Percentiles rank a stretch among this genome's conserved stretches.
Evolutionary conservation across 192 early-diverging fungal species (phyloP).

Genomic region (Linderina pennispora): DNA sequence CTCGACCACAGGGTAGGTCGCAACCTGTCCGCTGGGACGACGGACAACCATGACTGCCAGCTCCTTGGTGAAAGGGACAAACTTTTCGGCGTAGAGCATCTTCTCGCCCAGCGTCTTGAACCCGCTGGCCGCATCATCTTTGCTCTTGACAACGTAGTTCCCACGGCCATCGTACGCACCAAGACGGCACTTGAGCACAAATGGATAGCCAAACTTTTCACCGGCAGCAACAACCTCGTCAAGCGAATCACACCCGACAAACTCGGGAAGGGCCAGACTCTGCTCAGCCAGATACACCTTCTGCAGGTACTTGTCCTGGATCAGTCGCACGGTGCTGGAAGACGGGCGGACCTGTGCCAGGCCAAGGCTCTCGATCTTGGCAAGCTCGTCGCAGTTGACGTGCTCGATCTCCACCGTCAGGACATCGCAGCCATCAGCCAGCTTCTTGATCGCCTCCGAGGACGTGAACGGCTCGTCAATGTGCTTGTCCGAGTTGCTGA

Average conservation of each 20-base stretch:
- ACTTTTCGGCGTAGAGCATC: slow-evolving; percentile 91
- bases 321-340: slow-evolving; percentile 74
- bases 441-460: slow-evolving; percentile 61
- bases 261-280: slow-evolving; percentile 62
- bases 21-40: slow-evolving; percentile 51
- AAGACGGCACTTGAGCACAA: slow-evolving; percentile 93
- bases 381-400: slow-evolving; percentile 66
- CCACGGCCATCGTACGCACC: slow-evolving; percentile 95
- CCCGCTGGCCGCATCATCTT: slow-evolving; percentile 54
- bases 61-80: slow-evolving; percentile 88
- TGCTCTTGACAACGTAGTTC: slow-evolving; percentile 80
- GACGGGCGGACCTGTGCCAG: slow-evolving; percentile 67
- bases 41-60: slow-evolving; percentile 98
- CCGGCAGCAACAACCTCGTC: slow-evolving; percentile 47
- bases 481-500: slow-evolving; percentile 63
- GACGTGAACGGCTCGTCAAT: slow-evolving; percentile 85
- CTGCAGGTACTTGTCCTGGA: slow-evolving; percentile 96
- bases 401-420: slow-evolving; percentile 99
- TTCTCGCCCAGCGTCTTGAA: slow-evolving; percentile 41
- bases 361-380: slow-evolving; percentile 50
- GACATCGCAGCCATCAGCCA: slow-evolving; percentile 71
- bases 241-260: slow-evolving; percentile 46
- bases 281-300: slow-evolving; percentile 68
- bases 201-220: slow-evolving; percentile 76
- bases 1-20: slow-evolving; percentile 91